A percentile compares a stretch with the other conserved stretches of the same genome.
Conservation (phyloP, 257 asterid genomes). For the Asclepias syriaca region DNA sequence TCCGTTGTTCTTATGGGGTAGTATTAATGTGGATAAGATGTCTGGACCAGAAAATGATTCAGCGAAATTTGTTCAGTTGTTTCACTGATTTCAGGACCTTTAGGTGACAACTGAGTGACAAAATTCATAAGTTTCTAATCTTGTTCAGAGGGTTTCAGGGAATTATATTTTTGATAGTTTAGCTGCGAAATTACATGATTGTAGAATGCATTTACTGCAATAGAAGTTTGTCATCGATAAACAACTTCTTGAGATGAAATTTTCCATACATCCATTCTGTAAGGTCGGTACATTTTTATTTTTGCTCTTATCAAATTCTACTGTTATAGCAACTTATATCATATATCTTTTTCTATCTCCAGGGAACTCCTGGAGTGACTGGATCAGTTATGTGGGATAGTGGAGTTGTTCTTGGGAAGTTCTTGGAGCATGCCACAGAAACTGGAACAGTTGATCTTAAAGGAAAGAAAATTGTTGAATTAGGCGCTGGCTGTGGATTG, state of each 20-base stretch:
- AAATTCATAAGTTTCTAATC: not conserved
- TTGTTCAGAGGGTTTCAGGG: not conserved
- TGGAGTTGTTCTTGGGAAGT: conserved; percentile 82
- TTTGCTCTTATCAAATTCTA: not conserved
- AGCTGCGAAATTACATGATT: not conserved
- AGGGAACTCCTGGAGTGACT: conserved; percentile 91
- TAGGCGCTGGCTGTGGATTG: conserved; percentile 97
- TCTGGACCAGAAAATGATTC: not conserved
- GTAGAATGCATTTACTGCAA: not conserved
- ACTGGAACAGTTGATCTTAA: conserved; percentile 49
- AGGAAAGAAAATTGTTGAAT: conserved; percentile 73
- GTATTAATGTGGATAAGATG: not conserved
- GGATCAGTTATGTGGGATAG: conserved; percentile 99
- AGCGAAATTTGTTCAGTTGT: not conserved
- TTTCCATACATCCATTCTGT: not conserved
- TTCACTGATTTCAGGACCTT: not conserved
- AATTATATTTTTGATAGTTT: not conserved
- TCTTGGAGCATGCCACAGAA: conserved; percentile 80
- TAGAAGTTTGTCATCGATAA: not conserved
- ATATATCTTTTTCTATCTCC: conserved; percentile 13
- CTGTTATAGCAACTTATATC: not conserved
- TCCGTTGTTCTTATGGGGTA: not conserved
- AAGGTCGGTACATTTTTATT: not conserved
- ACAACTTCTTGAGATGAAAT: not conserved
- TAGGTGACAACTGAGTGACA: not conserved